Conservation (phyloP, 192 early-diverging fungal genomes). For the Coemansia sp. region DNA sequence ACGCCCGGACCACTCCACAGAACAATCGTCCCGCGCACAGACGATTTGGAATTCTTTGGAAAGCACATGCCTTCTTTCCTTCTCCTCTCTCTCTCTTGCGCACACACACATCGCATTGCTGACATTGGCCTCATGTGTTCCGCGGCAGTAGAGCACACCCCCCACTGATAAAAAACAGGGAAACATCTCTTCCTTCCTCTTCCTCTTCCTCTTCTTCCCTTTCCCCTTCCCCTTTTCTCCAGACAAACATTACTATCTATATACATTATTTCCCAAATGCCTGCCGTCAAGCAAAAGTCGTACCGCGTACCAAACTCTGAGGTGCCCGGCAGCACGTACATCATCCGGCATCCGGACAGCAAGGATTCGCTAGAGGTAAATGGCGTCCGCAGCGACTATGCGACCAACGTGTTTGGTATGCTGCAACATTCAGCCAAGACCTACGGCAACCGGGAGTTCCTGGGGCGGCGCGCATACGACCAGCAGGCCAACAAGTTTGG, state of each 20-base stretch:
- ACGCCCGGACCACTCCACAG: too few species aligned
- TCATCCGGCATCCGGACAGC: slow-evolving; percentile 38
- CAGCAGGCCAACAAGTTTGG: slow-evolving; percentile 60
- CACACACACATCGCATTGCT: too few species aligned
- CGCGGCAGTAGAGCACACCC: too few species aligned
- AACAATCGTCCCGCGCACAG: neutral
- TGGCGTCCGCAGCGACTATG: slow-evolving; percentile 16
- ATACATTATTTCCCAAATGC: slow-evolving; percentile 4
- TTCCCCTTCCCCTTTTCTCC: neutral
- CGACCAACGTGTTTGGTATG: slow-evolving; percentile 42
- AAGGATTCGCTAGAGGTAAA: slow-evolving; percentile 35
- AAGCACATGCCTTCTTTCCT: neutral
- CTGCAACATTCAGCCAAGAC: slow-evolving; percentile 53
- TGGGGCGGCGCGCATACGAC: slow-evolving; percentile 65
- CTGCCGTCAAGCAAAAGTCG: slow-evolving; percentile 33
- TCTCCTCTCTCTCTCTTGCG: too few species aligned
- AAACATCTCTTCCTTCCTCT: neutral
- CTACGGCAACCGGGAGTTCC: slow-evolving; percentile 56
- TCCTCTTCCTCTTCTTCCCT: neutral
- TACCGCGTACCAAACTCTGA: slow-evolving; percentile 51
- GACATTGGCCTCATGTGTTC: too few species aligned
- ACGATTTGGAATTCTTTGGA: neutral
- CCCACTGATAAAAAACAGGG: too few species aligned
- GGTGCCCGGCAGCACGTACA: slow-evolving; percentile 40
- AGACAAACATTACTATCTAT: too few species aligned